Evolutionary conservation across 768 basidiomycete species (phyloP).

Genomic region (Neoboletus brunneissimus): DNA sequence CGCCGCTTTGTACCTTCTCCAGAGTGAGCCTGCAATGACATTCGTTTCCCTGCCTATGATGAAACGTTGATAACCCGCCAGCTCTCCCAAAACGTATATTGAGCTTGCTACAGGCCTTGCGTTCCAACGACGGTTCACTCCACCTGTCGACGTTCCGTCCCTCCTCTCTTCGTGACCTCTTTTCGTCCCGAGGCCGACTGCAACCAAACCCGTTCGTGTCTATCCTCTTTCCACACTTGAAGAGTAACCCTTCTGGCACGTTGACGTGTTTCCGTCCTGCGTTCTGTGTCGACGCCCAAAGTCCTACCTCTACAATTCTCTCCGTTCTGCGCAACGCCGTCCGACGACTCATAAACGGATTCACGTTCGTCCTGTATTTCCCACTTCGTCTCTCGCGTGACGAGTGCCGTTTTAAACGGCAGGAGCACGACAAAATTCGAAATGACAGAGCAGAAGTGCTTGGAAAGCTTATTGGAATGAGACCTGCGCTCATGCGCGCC

Average conservation of each 20-base stretch:
- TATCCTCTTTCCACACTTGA: slow-evolving; percentile 67
- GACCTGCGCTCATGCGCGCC: slow-evolving; percentile 42
- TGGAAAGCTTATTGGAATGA: slow-evolving; percentile 57
- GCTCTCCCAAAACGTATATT: slow-evolving; percentile 28
- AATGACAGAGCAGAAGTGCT: slow-evolving; percentile 67
- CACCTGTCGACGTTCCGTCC: slow-evolving; percentile 46
- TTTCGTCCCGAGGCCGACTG: slow-evolving; percentile 43
- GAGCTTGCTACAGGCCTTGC: slow-evolving; percentile 41
- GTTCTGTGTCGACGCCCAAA: slow-evolving; percentile 1
- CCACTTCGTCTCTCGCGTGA: slow-evolving; percentile 64
- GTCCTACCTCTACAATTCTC: slow-evolving; percentile 7
- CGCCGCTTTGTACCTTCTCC: slow-evolving; percentile 66
- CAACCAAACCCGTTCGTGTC: slow-evolving; percentile 52
- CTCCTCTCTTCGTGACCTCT: slow-evolving; percentile 46
- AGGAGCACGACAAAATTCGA: slow-evolving; percentile 57
- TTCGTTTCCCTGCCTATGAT: neutral
- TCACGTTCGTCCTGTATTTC: slow-evolving; percentile 27
- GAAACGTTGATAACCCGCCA: slow-evolving; percentile 9
- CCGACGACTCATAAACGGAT: slow-evolving; percentile 12
- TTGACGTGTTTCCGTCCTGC: slow-evolving; percentile 14
- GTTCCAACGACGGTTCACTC: slow-evolving; percentile 44
- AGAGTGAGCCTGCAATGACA: slow-evolving; percentile 53
- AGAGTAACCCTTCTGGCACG: slow-evolving; percentile 29
- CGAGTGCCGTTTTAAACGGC: slow-evolving; percentile 63
- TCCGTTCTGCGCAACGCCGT: slow-evolving; percentile 7